Evolutionary conservation across 208 protist genomes (phyloP).

Genomic region (Leishmania guyanensis): DNA sequence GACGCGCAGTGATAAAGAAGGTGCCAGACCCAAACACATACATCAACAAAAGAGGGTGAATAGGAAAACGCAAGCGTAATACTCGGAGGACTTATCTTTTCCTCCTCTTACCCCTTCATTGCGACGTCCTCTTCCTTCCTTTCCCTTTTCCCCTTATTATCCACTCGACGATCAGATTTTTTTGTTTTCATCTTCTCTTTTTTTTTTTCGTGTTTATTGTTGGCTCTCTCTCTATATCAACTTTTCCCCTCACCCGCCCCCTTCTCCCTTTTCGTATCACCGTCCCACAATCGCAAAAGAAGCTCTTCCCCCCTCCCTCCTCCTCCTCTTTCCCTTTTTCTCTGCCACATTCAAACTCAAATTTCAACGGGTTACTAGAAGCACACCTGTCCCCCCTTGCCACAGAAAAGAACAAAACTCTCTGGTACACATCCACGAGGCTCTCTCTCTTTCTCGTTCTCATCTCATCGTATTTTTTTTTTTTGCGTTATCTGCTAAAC

Average conservation of each 20-base stretch:
- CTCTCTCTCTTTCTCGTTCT: background rate
- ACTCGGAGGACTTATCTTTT: background rate
- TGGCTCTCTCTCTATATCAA: background rate
- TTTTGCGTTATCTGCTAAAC: background rate
- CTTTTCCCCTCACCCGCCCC: background rate
- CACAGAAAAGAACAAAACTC: background rate
- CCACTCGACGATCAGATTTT: constrained; percentile 2
- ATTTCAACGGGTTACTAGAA: background rate
- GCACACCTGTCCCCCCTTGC: constrained; percentile 1
- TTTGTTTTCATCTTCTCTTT: constrained; percentile 8
- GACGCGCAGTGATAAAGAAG: background rate
- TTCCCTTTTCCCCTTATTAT: background rate
- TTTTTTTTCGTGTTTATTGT: background rate
- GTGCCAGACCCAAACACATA: background rate
- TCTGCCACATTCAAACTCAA: constrained; percentile 1
- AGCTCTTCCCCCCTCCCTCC: too few species aligned
- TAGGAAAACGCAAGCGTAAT: background rate
- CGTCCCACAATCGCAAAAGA: background rate
- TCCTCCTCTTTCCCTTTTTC: background rate
- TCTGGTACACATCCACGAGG: background rate
- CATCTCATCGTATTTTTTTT: background rate
- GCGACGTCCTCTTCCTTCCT: background rate
- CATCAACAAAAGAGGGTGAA: background rate
- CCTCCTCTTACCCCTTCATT: background rate
- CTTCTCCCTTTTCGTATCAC: background rate